Conservation (phyloP, 176 grass and related monocot species). For the Carex cristatella region DNA sequence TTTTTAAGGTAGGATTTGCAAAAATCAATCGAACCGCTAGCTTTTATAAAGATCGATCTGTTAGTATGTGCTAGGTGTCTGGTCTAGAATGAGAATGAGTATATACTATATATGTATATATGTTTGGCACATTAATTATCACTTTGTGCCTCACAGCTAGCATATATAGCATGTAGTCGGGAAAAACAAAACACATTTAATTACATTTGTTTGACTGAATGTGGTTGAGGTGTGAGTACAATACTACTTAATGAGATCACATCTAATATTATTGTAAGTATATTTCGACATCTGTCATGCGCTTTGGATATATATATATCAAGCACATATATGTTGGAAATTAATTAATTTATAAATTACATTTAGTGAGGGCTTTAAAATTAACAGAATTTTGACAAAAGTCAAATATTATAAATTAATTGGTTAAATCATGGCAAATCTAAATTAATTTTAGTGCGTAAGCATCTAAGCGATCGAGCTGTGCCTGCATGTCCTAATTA, state of each 20-base stretch:
- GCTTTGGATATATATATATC: background rate
- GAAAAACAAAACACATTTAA: no score
- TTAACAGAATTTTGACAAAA: no score
- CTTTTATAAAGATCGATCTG: background rate
- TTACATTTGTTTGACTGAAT: background rate
- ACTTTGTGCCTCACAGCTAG: background rate
- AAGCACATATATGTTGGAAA: background rate
- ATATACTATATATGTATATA: background rate
- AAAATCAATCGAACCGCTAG: background rate
- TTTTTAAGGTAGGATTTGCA: background rate
- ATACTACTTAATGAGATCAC: background rate
- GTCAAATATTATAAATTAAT: no score
- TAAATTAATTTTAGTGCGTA: no score
- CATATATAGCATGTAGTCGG: no score
- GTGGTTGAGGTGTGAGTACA: background rate
- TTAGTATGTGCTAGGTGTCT: background rate
- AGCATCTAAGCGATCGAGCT: no score
- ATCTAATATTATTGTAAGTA: background rate
- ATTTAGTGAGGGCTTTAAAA: no score
- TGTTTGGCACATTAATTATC: background rate
- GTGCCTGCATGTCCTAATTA: no score
- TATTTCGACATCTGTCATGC: background rate
- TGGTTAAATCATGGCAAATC: no score
- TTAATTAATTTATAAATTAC: no score
- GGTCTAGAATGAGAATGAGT: background rate